phyloP scores from a whole-genome alignment of 768 basidiomycete genomes.

The Roridomyces roridus region DNA sequence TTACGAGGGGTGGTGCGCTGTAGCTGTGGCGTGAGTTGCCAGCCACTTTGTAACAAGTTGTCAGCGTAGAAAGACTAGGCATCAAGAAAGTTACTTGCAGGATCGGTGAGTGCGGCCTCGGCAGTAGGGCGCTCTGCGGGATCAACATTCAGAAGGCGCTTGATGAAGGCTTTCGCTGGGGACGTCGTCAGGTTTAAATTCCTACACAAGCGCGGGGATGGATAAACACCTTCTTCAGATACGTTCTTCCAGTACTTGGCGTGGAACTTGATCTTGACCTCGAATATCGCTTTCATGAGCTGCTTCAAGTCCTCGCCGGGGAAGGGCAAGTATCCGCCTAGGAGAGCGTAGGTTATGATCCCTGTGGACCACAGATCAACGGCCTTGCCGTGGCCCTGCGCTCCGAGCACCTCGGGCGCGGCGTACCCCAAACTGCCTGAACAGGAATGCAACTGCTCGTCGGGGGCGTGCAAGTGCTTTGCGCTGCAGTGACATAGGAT shows the following conservation, averaged over 20 bases:
- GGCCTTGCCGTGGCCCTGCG: slow-evolving; percentile 86
- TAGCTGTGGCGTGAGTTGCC: slow-evolving; percentile 65
- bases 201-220: neutral
- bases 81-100: slow-evolving; percentile 46
- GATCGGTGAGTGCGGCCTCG: slow-evolving; percentile 67
- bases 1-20: slow-evolving; percentile 80
- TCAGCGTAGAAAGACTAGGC: too few relatives aligned
- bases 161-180: slow-evolving; percentile 86
- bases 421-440: slow-evolving; percentile 90
- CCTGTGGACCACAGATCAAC: slow-evolving; percentile 96
- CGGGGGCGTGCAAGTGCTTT: slow-evolving; percentile 77
- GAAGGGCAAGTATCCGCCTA: slow-evolving; percentile 97
- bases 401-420: slow-evolving; percentile 86
- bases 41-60: slow-evolving; percentile 61
- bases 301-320: slow-evolving; percentile 79
- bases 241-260: slow-evolving; percentile 95
- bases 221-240: slow-evolving; percentile 66
- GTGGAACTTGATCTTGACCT: slow-evolving; percentile 88
- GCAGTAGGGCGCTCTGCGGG: slow-evolving; percentile 77
- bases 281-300: slow-evolving; percentile 83
- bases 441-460: slow-evolving; percentile 72
- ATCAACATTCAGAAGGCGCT: slow-evolving; percentile 70
- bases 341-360: slow-evolving; percentile 92
- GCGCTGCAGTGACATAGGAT: slow-evolving; percentile 53
- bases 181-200: neutral